phyloP scores from a whole-genome alignment of 192 early-diverging fungal species.

The Pilobolus umbonatus region DNA sequence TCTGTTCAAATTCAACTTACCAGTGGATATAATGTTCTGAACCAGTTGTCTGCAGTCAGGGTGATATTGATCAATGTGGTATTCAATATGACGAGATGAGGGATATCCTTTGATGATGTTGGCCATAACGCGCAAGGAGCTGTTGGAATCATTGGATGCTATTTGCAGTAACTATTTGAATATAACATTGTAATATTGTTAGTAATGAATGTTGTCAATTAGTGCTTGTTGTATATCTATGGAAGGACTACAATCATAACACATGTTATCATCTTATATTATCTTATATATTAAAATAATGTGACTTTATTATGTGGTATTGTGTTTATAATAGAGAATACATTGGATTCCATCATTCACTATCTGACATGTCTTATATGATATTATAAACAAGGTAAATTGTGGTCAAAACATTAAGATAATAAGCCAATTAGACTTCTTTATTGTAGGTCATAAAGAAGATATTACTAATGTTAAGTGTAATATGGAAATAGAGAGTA shows the following conservation, averaged over 20 bases:
- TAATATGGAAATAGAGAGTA: not conserved
- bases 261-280: too few species aligned
- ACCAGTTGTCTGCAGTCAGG: not conserved
- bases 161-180: constrained; percentile 6
- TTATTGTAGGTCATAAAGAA: not conserved
- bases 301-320: too few species aligned
- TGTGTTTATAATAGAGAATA: too few species aligned
- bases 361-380: too few species aligned
- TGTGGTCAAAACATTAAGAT: too few species aligned
- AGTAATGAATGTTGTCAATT: too few species aligned
- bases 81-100: not conserved
- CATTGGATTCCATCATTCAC: too few species aligned
- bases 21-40: not conserved
- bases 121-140: not conserved
- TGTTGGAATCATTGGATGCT: constrained; percentile 1
- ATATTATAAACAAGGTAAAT: too few species aligned
- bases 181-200: not conserved
- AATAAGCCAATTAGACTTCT: too few species aligned
- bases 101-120: constrained; percentile 9
- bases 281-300: too few species aligned
- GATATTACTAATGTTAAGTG: not conserved
- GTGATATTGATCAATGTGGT: constrained; percentile 2
- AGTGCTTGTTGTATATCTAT: too few species aligned
- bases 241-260: too few species aligned
- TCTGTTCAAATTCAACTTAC: constrained; percentile 12